Evolutionary conservation across 768 basidiomycete genomes (phyloP).

Genomic region (Boletellus ananas): DNA sequence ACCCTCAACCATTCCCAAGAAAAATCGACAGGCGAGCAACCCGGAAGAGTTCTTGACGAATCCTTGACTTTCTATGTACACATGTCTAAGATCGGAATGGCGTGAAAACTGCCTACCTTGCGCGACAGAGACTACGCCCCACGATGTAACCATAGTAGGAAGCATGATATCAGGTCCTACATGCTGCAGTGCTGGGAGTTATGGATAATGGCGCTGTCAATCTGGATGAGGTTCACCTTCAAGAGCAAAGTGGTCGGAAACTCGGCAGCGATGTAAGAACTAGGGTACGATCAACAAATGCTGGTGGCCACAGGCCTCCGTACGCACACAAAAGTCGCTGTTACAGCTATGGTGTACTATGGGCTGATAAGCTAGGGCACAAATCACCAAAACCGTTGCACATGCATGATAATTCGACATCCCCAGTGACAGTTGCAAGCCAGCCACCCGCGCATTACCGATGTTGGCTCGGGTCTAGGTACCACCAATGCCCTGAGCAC

Average conservation of each 20-base stretch:
- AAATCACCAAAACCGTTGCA: constrained; percentile 23
- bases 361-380: neutral
- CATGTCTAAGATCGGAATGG: neutral
- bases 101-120: constrained; percentile 41
- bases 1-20: constrained; percentile 58
- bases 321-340: constrained; percentile 25
- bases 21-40: constrained; percentile 45
- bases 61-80: constrained; percentile 29
- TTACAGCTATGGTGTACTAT: constrained; percentile 35
- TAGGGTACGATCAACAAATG: neutral
- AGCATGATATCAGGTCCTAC: constrained; percentile 54
- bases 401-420: constrained; percentile 26
- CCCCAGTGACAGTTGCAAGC: constrained; percentile 49
- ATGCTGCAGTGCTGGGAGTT: constrained; percentile 14
- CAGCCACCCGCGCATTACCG: constrained; percentile 57
- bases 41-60: constrained; percentile 49
- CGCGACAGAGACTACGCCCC: constrained; percentile 59
- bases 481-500: neutral
- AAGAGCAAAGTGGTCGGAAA: constrained; percentile 58
- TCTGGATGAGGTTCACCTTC: constrained; percentile 32
- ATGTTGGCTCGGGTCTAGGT: constrained; percentile 41
- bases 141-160: constrained; percentile 56
- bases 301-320: neutral
- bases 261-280: constrained; percentile 52
- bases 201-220: neutral